phyloP scores from a whole-genome alignment of 73 alveolate genomes.

The Tetrahymena elliotti region DNA sequence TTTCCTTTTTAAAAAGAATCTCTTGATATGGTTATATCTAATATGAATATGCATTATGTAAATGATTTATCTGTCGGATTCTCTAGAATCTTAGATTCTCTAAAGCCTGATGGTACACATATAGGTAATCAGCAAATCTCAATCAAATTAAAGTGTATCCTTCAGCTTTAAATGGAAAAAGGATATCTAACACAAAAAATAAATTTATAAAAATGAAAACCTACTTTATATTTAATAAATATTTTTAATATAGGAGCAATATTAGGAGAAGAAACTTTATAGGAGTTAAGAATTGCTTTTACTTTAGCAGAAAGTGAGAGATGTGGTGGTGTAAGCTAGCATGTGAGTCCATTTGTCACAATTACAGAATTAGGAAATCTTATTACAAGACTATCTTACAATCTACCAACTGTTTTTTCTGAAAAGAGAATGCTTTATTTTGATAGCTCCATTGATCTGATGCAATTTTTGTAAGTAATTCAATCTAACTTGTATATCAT shows the following conservation, averaged over 20 bases:
- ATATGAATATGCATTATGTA: conserved; percentile 45
- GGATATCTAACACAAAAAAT: not conserved
- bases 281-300: conserved; percentile 43
- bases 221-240: not conserved
- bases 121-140: not conserved
- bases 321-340: conserved; percentile 54
- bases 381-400: conserved; percentile 27
- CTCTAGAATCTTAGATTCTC: conserved; percentile 19
- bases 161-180: not conserved
- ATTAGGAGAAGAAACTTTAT: conserved; percentile 45
- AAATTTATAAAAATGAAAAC: not conserved
- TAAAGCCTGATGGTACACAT: conserved; percentile 43
- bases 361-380: conserved; percentile 46
- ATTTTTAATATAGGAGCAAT: conserved; percentile 14
- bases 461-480: conserved; percentile 12
- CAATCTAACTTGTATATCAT: not conserved
- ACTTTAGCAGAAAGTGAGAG: conserved; percentile 53
- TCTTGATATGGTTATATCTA: conserved; percentile 32
- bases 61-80: conserved; percentile 35
- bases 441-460: not conserved
- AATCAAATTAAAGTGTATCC: not conserved
- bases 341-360: conserved; percentile 43
- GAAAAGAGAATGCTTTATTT: conserved; percentile 20
- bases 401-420: conserved; percentile 35
- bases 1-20: conserved; percentile 29